Base-by-base conservation (phyloP, 2,329 filamentous ascomycete species). In the Alternaria dauci region DNA sequence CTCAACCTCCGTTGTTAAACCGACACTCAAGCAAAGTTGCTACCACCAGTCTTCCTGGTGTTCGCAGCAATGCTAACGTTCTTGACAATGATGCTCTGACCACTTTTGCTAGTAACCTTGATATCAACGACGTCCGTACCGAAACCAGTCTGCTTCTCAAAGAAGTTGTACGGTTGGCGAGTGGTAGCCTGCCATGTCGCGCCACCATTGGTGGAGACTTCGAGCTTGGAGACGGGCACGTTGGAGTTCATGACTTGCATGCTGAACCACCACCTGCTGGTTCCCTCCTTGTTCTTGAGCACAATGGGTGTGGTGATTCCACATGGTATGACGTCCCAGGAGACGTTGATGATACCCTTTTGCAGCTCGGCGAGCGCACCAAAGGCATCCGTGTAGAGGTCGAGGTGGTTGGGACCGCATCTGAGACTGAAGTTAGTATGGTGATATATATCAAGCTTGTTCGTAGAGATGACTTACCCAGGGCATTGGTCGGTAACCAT, bases 191-290 rank as follows among this genome's bases (percentile, higher is more conserved):
- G 74, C 88, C 87, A 90, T 14, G 84, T 86, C 54, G 68, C 81
- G 18, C 88, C 88, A 11, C 85, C 82, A 69, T 90, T 84, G 18
- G 82, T 86, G 59, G 85, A 87, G 59, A 90, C 87, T 66, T 90
- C 87, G 25, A 90, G 80, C 63, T 78, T 81, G 54, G 80, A 68
- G 41, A 90, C 82, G 16, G 82, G 81, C 61, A 85, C 80, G 72
- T 88, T 88, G 69, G 85, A 79, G 76, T 90, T 89, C 69, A 88
- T 81, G 43, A 90, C 87, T 74, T 91, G 88, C 82, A 88, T 87
- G 48, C 81, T 82, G 78, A 87, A 87, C 84, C 85, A 87, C 74
- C 82, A 81, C 30, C 76, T 71, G 5, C 82, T 84, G 4, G 82
- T 81, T 25, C 83, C 83, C 23, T 80, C 78, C 72, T 87, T 87